Percentiles rank a stretch among this genome's conserved stretches.
Conservation (phyloP, 176 grass and related monocot genomes). For the Oryza officinalis region DNA sequence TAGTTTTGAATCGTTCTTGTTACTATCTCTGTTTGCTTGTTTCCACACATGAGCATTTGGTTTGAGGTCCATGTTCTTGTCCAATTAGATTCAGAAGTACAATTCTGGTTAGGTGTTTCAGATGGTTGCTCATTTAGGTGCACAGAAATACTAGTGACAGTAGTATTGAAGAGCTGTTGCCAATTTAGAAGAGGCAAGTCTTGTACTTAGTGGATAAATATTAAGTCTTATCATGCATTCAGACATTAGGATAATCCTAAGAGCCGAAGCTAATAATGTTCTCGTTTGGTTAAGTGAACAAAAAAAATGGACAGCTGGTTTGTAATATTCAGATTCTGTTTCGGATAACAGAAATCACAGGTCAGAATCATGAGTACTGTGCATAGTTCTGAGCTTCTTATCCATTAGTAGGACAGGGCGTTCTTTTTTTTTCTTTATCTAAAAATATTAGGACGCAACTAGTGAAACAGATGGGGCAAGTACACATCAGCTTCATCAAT, state of each 20-base stretch:
- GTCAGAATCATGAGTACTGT: background rate
- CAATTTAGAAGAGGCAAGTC: background rate
- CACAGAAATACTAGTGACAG: background rate
- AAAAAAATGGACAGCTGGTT: background rate
- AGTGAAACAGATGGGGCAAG: slow-evolving; percentile 25
- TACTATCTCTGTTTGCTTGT: background rate
- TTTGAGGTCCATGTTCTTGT: background rate
- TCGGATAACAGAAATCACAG: background rate
- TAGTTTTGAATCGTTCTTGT: background rate
- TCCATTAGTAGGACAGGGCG: background rate
- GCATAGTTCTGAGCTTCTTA: slow-evolving; percentile 22
- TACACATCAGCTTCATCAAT: slow-evolving; percentile 27
- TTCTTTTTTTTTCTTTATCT: background rate
- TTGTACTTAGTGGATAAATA: background rate
- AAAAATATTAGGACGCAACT: background rate
- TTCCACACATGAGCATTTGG: background rate
- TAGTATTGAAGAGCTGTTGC: background rate
- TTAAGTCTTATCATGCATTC: background rate
- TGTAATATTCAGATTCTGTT: background rate
- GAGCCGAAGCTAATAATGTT: background rate
- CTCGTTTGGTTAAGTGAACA: slow-evolving; percentile 25
- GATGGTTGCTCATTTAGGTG: slow-evolving; percentile 9
- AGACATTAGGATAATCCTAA: background rate
- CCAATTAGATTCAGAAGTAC: background rate
- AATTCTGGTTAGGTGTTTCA: slow-evolving; percentile 18